Conservation (phyloP, 805 yeast genomes). For the Alloascoidea africana region DNA sequence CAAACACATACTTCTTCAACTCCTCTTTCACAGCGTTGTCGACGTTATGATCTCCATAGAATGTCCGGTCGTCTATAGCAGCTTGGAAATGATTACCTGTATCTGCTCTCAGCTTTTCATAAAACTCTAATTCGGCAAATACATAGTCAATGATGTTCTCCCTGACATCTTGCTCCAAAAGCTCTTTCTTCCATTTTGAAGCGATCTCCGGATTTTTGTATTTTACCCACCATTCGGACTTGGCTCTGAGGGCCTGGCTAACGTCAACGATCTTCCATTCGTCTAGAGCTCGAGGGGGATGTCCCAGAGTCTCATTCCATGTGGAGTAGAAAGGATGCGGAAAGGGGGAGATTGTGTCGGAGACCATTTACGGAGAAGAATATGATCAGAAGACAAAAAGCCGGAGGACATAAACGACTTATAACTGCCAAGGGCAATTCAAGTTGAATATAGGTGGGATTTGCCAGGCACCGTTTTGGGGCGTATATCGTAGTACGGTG, state of each 20-base stretch:
- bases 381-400: too few species aligned
- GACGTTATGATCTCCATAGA: slow-evolving; percentile 12
- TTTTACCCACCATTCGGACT: slow-evolving; percentile 18
- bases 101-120: slow-evolving; percentile 9
- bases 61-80: slow-evolving; percentile 12
- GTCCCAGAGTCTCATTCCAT: background rate
- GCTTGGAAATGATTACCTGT: slow-evolving; percentile 9
- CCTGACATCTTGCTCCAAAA: slow-evolving; percentile 5
- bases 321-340: background rate
- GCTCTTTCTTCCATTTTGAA: slow-evolving; percentile 17
- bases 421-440: too few species aligned
- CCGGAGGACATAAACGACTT: too few species aligned
- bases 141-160: slow-evolving; percentile 15
- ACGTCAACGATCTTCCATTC: slow-evolving; percentile 3
- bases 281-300: slow-evolving; percentile 3
- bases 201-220: slow-evolving; percentile 12
- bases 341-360: too few species aligned
- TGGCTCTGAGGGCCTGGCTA: slow-evolving; percentile 10
- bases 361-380: too few species aligned
- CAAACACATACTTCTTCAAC: slow-evolving; percentile 7
- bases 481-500: too few species aligned
- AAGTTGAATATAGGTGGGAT: too few species aligned
- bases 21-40: slow-evolving; percentile 4
- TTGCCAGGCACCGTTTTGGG: too few species aligned
- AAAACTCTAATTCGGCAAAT: slow-evolving; percentile 19